phyloP scores from a whole-genome alignment of 2,329 filamentous ascomycete genomes.

The Talaromyces islandicus region DNA sequence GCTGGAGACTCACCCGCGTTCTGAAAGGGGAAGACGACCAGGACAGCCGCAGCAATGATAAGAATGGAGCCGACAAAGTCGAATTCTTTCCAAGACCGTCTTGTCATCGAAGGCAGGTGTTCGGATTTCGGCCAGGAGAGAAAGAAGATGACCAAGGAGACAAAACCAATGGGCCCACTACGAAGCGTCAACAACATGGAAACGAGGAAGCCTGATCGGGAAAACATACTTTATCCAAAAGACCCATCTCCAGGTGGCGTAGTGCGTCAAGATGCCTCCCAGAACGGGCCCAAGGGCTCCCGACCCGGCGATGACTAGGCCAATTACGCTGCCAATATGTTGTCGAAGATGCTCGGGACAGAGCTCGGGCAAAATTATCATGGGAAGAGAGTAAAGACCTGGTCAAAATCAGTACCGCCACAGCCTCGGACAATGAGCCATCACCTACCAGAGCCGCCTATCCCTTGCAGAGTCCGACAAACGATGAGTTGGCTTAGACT shows the following conservation, averaged over 20 bases:
- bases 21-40: background rate
- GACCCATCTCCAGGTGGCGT: background rate
- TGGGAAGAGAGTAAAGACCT: background rate
- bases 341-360: background rate
- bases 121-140: background rate
- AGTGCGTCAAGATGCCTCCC: background rate
- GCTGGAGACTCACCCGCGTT: background rate
- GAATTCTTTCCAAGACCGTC: background rate
- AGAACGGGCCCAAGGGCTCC: background rate
- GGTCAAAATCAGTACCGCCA: background rate
- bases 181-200: background rate
- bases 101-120: background rate
- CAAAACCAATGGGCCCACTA: background rate
- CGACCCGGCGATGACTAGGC: background rate
- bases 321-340: background rate
- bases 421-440: background rate
- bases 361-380: background rate
- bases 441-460: background rate
- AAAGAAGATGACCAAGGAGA: background rate
- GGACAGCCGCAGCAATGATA: background rate
- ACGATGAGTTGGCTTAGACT: background rate
- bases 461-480: background rate
- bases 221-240: background rate
- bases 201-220: background rate
- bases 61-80: background rate